Percentiles rank a stretch among this genome's conserved stretches.
Evolutionary conservation across 192 early-diverging fungal species (phyloP).

Genomic region (Polychytrium aggregatum): DNA sequence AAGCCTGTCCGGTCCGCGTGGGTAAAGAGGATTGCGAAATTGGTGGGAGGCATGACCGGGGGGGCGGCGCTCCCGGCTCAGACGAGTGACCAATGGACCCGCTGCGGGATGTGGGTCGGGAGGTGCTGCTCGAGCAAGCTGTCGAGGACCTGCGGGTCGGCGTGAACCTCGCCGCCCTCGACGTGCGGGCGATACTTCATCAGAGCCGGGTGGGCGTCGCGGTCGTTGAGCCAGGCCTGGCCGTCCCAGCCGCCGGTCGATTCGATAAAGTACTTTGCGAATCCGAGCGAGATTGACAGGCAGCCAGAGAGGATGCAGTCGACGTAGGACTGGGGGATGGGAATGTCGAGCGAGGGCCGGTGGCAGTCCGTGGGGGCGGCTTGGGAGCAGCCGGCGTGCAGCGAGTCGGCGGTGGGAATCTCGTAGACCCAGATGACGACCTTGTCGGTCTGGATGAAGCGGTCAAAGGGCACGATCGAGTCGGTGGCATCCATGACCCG

Average conservation of each 20-base stretch:
- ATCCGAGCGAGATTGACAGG: slow-evolving; percentile 12
- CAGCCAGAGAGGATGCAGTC: slow-evolving; percentile 34
- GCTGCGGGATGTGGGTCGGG: too few species aligned
- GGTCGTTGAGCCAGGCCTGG: slow-evolving; percentile 31
- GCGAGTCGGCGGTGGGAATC: slow-evolving; percentile 1
- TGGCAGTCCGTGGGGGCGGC: slow-evolving; percentile 2
- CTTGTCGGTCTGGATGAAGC: too few species aligned
- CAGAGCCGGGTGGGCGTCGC: slow-evolving; percentile 9
- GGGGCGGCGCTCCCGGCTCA: too few species aligned
- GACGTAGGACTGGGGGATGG: slow-evolving; percentile 38
- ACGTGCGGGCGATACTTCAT: slow-evolving; percentile 18
- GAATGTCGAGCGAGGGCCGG: slow-evolving; percentile 11
- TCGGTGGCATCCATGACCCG: background rate
- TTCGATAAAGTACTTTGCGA: slow-evolving; percentile 31
- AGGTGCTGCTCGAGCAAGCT: too few species aligned
- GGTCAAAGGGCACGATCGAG: too few species aligned
- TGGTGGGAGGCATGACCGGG: too few species aligned
- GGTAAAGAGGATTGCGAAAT: too few species aligned
- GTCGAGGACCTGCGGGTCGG: background rate
- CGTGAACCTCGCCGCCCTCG: slow-evolving; percentile 10
- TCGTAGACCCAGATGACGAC: slow-evolving; percentile 28
- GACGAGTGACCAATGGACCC: too few species aligned
- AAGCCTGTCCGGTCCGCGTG: too few species aligned
- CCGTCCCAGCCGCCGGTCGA: slow-evolving; percentile 25
- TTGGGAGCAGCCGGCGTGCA: slow-evolving; percentile 3